Percentiles rank a stretch among this genome's conserved stretches.
Conservation (phyloP, 1,284 basidiomycete species). For the Coniophora puteana region DNA sequence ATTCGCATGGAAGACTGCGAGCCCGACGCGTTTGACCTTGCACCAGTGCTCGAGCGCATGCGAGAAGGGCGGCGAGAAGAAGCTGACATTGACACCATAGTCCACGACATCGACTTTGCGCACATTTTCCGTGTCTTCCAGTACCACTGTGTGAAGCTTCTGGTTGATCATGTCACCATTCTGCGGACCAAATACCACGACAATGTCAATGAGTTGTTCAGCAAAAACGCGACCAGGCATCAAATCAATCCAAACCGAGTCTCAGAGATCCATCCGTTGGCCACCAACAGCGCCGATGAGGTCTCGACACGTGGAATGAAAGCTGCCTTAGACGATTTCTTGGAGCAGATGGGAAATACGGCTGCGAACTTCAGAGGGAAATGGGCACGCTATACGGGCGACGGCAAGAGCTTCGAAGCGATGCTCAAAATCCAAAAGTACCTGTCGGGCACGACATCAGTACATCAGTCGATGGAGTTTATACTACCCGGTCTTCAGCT, state of each 20-base stretch:
- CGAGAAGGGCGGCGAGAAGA: background rate
- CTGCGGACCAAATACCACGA: background rate
- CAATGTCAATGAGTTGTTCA: background rate
- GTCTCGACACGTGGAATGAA: slow-evolving; percentile 2
- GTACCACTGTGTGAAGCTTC: background rate
- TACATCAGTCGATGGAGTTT: slow-evolving; percentile 1
- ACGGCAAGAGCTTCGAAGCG: slow-evolving; percentile 6
- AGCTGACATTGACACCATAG: background rate
- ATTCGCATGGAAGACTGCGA: slow-evolving; percentile 1
- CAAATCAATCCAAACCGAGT: background rate
- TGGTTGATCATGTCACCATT: background rate
- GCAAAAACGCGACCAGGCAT: background rate
- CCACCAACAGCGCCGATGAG: slow-evolving; percentile 5
- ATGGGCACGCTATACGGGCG: background rate
- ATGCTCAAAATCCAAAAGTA: background rate
- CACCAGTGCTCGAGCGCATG: background rate
- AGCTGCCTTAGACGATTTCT: slow-evolving; percentile 2
- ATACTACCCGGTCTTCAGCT: slow-evolving; percentile 3
- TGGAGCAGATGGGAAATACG: background rate
- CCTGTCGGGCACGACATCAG: background rate
- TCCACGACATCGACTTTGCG: background rate
- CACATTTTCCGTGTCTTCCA: background rate
- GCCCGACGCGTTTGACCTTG: background rate
- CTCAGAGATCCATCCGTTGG: slow-evolving; percentile 1
- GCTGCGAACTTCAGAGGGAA: background rate